Conservation (phyloP, 257 asterid species). For the Plantago major region DNA sequence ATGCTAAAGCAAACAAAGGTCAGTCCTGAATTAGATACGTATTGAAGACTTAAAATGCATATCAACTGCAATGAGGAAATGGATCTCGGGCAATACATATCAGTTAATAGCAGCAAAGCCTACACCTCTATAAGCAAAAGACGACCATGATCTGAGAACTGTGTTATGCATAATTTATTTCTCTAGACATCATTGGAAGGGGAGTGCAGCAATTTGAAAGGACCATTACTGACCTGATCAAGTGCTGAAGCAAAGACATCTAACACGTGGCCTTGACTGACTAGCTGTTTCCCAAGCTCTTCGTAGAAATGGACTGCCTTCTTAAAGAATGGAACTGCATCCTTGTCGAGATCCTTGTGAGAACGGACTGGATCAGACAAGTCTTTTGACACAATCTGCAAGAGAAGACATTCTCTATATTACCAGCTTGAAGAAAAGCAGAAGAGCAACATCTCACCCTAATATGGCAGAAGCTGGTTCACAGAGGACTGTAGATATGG, state of each 20-base stretch:
- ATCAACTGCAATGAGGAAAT: too few relatives aligned
- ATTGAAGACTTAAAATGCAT: too few relatives aligned
- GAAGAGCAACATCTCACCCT: constrained; percentile 3
- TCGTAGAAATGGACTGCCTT: constrained; percentile 83
- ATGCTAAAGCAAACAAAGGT: not conserved
- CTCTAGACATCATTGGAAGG: not conserved
- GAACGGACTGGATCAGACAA: constrained; percentile 96
- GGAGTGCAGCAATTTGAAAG: constrained; percentile 1
- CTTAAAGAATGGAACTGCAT: constrained; percentile 82
- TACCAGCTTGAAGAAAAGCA: constrained; percentile 7
- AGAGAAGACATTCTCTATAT: constrained; percentile 15
- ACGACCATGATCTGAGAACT: not conserved
- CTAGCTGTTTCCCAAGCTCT: constrained; percentile 85
- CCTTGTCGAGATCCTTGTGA: constrained; percentile 97
- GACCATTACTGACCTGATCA: constrained; percentile 69
- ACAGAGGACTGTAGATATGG: not conserved
- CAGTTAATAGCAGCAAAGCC: not conserved
- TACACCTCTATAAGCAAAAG: not conserved
- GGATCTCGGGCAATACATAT: not conserved
- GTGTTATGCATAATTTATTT: too few relatives aligned
- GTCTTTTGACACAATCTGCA: constrained; percentile 92
- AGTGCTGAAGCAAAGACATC: constrained; percentile 97
- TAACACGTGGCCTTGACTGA: constrained; percentile 85
- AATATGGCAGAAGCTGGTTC: not conserved
- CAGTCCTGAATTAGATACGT: constrained; percentile 7